These are phyloP conservation scores for Leccinum angustisporum DNA, from an alignment of 1,284 basidiomycete species.

Conservation along the genomic window DNA sequence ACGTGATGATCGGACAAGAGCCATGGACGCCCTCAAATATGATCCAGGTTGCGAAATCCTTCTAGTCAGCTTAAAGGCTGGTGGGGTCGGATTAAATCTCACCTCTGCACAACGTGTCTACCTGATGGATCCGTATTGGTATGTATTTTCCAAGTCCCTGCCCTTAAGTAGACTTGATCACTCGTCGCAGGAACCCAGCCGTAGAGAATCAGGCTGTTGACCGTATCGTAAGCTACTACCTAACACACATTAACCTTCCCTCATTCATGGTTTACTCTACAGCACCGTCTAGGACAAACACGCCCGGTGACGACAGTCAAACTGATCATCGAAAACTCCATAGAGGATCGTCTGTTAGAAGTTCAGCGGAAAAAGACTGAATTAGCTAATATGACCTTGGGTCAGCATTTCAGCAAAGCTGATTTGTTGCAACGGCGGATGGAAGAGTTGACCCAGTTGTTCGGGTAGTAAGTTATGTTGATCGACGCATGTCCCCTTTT, in stretches of 20 bases:
- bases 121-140: conserved; percentile 96
- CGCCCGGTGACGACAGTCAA: conserved; percentile 89
- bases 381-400: conserved; percentile 87
- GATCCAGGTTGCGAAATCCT: conserved; percentile 88
- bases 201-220: conserved; percentile 96
- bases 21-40: conserved; percentile 87
- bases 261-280: conserved; percentile 11
- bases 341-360: conserved; percentile 85
- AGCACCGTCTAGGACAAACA: conserved; percentile 94
- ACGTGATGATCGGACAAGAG: conserved; percentile 85
- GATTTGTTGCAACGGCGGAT: conserved; percentile 82
- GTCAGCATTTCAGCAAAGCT: conserved; percentile 77
- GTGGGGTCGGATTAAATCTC: conserved; percentile 94
- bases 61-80: conserved; percentile 93
- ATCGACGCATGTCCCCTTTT: conserved; percentile 14
- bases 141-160: conserved; percentile 22
- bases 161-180: conserved; percentile 7
- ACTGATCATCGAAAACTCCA: conserved; percentile 89
- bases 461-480: conserved; percentile 40
- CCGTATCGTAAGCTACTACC: conserved; percentile 60
- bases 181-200: conserved; percentile 79
- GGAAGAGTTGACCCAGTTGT: conserved; percentile 77
- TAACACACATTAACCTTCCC: background rate
- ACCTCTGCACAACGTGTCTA: conserved; percentile 92
- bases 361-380: conserved; percentile 95